phyloP scores from a whole-genome alignment of 2,329 filamentous ascomycete species.

The Penicillium sclerotigenum region DNA sequence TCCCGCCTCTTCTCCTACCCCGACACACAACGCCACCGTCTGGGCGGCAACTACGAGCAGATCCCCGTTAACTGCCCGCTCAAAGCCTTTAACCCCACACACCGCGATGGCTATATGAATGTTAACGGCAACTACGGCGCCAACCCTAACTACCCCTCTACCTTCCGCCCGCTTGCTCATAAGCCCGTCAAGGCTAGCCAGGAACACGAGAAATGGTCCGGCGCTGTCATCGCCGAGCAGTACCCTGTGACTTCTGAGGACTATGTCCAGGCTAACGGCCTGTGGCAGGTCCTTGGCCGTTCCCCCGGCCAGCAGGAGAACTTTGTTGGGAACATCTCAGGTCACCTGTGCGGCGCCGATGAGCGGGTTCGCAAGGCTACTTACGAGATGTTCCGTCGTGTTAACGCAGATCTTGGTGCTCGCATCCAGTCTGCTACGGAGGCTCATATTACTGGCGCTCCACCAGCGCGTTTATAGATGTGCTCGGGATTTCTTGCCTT shows the following conservation, averaged over 20 bases:
- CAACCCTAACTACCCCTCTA: slow-evolving; percentile 54
- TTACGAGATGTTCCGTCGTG: slow-evolving; percentile 59
- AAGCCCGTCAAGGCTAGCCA: slow-evolving; percentile 42
- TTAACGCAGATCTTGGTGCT: slow-evolving; percentile 54
- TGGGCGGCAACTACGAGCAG: slow-evolving; percentile 63
- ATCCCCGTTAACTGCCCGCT: slow-evolving; percentile 60
- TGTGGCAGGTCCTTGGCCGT: slow-evolving; percentile 46
- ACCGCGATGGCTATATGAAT: slow-evolving; percentile 70
- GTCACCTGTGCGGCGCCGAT: slow-evolving; percentile 54
- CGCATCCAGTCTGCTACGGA: slow-evolving; percentile 56
- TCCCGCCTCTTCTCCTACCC: slow-evolving; percentile 69
- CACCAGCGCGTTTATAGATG: slow-evolving; percentile 30
- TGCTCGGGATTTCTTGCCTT: neutral
- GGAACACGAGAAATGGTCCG: slow-evolving; percentile 46
- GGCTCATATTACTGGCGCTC: slow-evolving; percentile 24
- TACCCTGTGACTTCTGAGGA: slow-evolving; percentile 45
- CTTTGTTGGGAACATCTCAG: slow-evolving; percentile 59
- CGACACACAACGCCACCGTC: slow-evolving; percentile 63
- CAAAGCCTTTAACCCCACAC: slow-evolving; percentile 60
- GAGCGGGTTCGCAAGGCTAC: slow-evolving; percentile 56
- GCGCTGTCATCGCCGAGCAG: slow-evolving; percentile 40
- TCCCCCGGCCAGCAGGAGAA: slow-evolving; percentile 58
- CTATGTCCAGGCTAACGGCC: slow-evolving; percentile 43
- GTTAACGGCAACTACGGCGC: slow-evolving; percentile 63
- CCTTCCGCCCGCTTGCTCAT: slow-evolving; percentile 38